Conservation (phyloP, 225 moss, liverwort and hornwort genomes). For the Straminergon stramineum region DNA sequence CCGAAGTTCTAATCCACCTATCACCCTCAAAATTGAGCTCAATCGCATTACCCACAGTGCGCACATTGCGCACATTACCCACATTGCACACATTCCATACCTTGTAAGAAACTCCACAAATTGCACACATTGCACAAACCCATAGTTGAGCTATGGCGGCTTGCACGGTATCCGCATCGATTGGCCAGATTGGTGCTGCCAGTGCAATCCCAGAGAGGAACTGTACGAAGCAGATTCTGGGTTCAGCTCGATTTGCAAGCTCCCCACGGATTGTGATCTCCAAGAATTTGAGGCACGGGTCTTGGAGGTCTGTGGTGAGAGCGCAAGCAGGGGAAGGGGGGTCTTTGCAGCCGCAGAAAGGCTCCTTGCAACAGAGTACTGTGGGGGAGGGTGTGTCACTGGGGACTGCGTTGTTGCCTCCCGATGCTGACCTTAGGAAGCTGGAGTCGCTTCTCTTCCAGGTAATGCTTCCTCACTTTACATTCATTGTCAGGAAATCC, state of each 20-base stretch:
- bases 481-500: neutral
- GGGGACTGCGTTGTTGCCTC: slow-evolving; percentile 75
- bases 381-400: slow-evolving; percentile 64
- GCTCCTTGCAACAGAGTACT: slow-evolving; percentile 13
- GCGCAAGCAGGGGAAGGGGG: slow-evolving; percentile 21
- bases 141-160: slow-evolving; percentile 4
- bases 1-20: neutral
- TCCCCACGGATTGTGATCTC: neutral
- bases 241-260: neutral
- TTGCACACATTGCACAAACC: neutral
- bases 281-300: neutral
- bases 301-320: neutral
- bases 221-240: neutral
- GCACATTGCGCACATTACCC: neutral
- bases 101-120: neutral
- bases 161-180: neutral
- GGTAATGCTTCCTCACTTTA: slow-evolving; percentile 2
- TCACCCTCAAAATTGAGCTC: neutral
- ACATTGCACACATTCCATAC: neutral
- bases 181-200: neutral
- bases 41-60: neutral
- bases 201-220: neutral
- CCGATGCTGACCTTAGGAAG: slow-evolving; percentile 56
- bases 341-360: slow-evolving; percentile 9
- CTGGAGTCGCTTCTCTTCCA: slow-evolving; percentile 76